Evolutionary conservation across 2,329 filamentous ascomycete species (phyloP).

Genomic region (Hymenoscyphus albidus): DNA sequence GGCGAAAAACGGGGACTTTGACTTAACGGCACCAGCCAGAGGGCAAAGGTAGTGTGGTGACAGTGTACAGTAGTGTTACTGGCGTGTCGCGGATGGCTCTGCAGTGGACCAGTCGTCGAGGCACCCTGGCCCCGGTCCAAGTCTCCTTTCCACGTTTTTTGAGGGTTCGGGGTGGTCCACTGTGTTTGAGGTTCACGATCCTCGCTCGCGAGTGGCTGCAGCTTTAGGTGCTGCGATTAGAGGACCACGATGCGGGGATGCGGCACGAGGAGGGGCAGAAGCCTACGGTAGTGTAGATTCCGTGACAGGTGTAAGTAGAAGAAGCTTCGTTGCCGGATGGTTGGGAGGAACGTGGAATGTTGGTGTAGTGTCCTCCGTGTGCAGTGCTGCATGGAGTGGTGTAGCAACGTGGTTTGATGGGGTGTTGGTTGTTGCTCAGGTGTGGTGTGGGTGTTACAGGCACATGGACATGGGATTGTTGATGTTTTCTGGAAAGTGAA

Average conservation of each 20-base stretch:
- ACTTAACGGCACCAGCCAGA: too few relatives aligned
- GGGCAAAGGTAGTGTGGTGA: too few relatives aligned
- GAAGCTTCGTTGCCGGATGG: neutral
- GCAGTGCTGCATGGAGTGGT: too few relatives aligned
- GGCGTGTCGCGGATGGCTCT: neutral
- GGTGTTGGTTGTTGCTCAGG: neutral
- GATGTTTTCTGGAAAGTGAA: neutral
- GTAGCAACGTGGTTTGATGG: too few relatives aligned
- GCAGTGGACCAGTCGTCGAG: neutral
- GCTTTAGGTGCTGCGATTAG: neutral
- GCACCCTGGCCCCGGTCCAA: constrained; percentile 1
- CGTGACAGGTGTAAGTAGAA: neutral
- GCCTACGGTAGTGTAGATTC: too few relatives aligned
- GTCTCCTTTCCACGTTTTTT: constrained; percentile 4
- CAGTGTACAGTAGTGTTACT: too few relatives aligned
- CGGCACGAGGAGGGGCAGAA: neutral
- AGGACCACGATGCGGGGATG: neutral
- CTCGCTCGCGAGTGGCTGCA: neutral
- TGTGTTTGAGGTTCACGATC: neutral
- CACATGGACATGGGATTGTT: neutral
- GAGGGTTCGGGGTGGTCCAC: neutral
- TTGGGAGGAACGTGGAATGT: too few relatives aligned
- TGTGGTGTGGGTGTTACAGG: neutral
- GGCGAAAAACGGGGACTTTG: neutral
- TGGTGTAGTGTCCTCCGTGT: too few relatives aligned